phyloP scores from a whole-genome alignment of 768 basidiomycete genomes.

The Cantharellus anzutake region DNA sequence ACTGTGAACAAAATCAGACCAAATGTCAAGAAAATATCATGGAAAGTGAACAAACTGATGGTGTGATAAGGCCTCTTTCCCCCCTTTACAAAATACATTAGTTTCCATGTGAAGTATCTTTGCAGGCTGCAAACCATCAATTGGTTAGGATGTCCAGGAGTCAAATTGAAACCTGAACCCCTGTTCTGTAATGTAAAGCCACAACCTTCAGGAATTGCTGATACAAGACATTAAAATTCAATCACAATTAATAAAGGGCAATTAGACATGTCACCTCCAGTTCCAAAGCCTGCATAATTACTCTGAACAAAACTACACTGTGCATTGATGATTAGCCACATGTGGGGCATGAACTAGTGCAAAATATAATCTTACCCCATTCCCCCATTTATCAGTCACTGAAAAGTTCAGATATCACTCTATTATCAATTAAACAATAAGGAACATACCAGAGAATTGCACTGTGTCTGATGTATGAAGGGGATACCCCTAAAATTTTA shows the following conservation, averaged over 20 bases:
- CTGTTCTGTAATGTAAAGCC: slow-evolving; percentile 96
- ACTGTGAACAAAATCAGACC: slow-evolving; percentile 17
- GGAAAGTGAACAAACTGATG: slow-evolving; percentile 28
- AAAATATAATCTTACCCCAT: slow-evolving; percentile 24
- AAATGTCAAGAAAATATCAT: neutral
- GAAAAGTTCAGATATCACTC: neutral
- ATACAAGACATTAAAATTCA: slow-evolving; percentile 2
- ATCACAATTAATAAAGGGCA: neutral
- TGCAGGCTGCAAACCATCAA: slow-evolving; percentile 33
- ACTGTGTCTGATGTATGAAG: slow-evolving; percentile 81
- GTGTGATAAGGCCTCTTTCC: slow-evolving; percentile 86
- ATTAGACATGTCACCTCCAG: slow-evolving; percentile 34
- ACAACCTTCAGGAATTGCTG: slow-evolving; percentile 80
- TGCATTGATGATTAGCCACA: neutral
- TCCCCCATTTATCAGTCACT: slow-evolving; percentile 78
- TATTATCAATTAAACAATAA: neutral
- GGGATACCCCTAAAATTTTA: slow-evolving; percentile 47
- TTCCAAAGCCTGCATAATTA: slow-evolving; percentile 84
- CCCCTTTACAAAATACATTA: neutral
- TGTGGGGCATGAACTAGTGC: too few relatives aligned
- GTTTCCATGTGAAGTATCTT: neutral
- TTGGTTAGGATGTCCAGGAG: slow-evolving; percentile 68
- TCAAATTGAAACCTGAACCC: slow-evolving; percentile 66
- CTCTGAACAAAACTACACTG: slow-evolving; percentile 72
- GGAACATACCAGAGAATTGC: slow-evolving; percentile 61